Base-by-base conservation (phyloP, 2,329 filamentous ascomycete species). In the Sporothrix phasma region DNA sequence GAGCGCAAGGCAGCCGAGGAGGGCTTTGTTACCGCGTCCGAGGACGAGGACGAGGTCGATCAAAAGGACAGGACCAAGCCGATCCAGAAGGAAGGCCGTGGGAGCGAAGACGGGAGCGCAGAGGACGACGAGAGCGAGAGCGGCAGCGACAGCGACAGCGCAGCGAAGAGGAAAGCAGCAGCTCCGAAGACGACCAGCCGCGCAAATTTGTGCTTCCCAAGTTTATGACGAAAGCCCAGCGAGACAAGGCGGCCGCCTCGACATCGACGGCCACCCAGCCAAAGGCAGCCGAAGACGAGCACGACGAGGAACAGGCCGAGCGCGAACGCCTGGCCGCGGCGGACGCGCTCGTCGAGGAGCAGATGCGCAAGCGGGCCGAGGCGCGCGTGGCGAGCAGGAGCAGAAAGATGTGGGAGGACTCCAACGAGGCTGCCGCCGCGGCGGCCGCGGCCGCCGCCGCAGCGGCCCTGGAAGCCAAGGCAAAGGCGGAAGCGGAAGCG, bases 361-460 rank as follows among this genome's bases (percentile, higher is more conserved):
- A 97, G 73, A 85, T 97, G 49, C 87, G 89, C 70, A 90, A 89
- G 69, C 88, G 93, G 70, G 83, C 89, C 0, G 88, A 88, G 3
- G 90, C 89, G 24, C 84, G 87, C 63, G 29, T 64, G 15, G 86
- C 86, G 0, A 85, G 86, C 0, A 85, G 86, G 0, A 88, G 86
- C 13, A 92, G 90, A 75, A 91, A 90, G 73, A 87, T 91, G 71
- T 97, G 92, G 92, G 92, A 96, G 70, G 87, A 90, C 69, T 76
- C 78, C 49, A 83, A 85, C 6, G 81, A 81, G 17, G 83, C 13
- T 11, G 66, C 65, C 2, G 65, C 62, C 1, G 53, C 56, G 2
- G 65, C 58, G n/a, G 84, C 86, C 3, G 82, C 83, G 24, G 85
- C 85, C 86, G 45, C 49, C 0, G 37, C 37, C 0, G 61, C 49